Evolutionary conservation across 306 rosid species (phyloP), one percentile per base, ranked within the genome.

Genomic region (Dryas alaskensis): DNA sequence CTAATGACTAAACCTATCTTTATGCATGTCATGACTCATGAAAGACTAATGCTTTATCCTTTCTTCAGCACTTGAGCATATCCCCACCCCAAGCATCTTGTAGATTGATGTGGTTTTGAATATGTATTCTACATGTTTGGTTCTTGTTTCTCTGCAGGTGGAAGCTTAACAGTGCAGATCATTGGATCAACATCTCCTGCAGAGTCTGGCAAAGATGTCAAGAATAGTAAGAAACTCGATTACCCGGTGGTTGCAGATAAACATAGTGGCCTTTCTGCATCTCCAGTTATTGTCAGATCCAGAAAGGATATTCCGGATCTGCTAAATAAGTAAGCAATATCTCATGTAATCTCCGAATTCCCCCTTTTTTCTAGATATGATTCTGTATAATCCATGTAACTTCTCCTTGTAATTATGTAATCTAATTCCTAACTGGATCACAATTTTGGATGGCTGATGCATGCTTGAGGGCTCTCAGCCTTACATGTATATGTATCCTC

Each of bases 151-250:
- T 46, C 43, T 79, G 62, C 17, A 90, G 92, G 81, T 68, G 96
- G 96, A 70, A 90, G 93, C 86, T 75, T 90, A 64, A 69, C 93
- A 10, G 89, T 90, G 68, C 91, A 90, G 85, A 71, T 90, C 66
- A 60, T 81, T 70, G 89, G 90, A 65, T 68, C 86, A 12, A 27
- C 73, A 40, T 78, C 81, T 59, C 22, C 86, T 27, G 11, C 78
- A 11, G 67, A 83, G 53, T 77, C 88, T 13, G 44, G 45, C 14
- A 61, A 75, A 81, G 69, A 73, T 75, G 77, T 67, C 44, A 76
- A 67, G 11, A 43, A 12, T 73, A 61, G n/a, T 69, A 66, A 82
- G 80, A 78, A 82, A 74, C 79, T 78, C 53, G 81, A 62, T 58
- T 51, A 39, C 39, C 50, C 60, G 1, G 62, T 67, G 61, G 69